Percentiles rank a stretch among this genome's conserved stretches.
Evolutionary conservation across 2,329 filamentous ascomycete genomes (phyloP).

Genomic region (Exserohilum turcica): DNA sequence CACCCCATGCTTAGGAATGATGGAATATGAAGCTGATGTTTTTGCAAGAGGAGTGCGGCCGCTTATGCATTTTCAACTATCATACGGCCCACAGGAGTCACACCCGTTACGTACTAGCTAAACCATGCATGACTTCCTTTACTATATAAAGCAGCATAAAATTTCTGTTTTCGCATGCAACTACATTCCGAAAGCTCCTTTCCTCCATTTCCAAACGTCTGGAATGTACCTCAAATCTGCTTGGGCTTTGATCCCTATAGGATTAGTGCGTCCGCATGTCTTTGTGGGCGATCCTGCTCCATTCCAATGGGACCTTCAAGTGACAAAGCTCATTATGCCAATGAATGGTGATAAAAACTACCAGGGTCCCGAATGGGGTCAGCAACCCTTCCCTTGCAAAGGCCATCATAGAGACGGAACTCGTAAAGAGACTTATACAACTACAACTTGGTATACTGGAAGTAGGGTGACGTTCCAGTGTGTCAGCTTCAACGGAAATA

Average conservation of each 20-base stretch:
- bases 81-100: no score
- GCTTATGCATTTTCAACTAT: neutral
- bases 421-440: neutral
- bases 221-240: neutral
- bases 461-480: slow-evolving; percentile 7
- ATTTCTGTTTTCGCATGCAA: no score
- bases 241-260: neutral
- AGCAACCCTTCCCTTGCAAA: slow-evolving; percentile 12
- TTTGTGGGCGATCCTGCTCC: slow-evolving; percentile 6
- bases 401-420: neutral
- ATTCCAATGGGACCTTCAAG: neutral
- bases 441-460: slow-evolving; percentile 5
- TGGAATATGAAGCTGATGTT: neutral
- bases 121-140: neutral
- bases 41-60: neutral
- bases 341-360: slow-evolving; percentile 11
- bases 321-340: slow-evolving; percentile 13
- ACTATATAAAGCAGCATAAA: neutral
- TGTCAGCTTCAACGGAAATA: neutral
- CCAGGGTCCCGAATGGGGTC: neutral
- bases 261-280: slow-evolving; percentile 1
- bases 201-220: neutral
- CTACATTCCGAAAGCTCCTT: neutral
- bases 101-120: no score
- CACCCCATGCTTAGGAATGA: neutral